Conservation (phyloP, 2,329 filamentous ascomycete species). For the Periconia macrospinosa region DNA sequence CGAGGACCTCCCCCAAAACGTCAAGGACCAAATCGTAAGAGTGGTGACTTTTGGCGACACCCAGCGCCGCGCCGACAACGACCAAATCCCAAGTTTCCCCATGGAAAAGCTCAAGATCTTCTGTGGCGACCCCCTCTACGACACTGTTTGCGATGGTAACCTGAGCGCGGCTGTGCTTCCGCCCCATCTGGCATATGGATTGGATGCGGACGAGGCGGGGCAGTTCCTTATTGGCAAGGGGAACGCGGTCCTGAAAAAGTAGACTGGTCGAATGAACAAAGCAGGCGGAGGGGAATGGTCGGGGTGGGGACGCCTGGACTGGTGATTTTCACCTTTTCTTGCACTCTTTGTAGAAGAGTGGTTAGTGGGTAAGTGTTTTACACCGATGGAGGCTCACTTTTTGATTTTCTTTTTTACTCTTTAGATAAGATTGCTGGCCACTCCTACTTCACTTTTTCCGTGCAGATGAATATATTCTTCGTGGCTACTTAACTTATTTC, state of each 20-base stretch:
- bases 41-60: constrained; percentile 48
- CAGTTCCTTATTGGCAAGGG: constrained; percentile 8
- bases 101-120: constrained; percentile 45
- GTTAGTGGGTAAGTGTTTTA: too few species aligned
- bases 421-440: too few species aligned
- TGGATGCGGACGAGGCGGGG: constrained; percentile 4
- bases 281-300: neutral
- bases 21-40: constrained; percentile 28
- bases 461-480: too few species aligned
- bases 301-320: neutral
- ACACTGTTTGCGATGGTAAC: constrained; percentile 53
- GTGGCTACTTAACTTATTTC: too few species aligned
- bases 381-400: too few species aligned
- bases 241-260: neutral
- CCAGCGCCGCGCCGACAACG: constrained; percentile 35
- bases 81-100: constrained; percentile 36
- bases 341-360: too few species aligned
- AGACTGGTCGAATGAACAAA: neutral
- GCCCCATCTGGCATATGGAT: constrained; percentile 10
- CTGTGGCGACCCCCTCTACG: constrained; percentile 45
- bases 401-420: too few species aligned
- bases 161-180: constrained; percentile 15
- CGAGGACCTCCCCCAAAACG: constrained; percentile 9
- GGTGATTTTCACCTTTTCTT: neutral
- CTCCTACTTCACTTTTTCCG: too few species aligned